A percentile compares a stretch with the other conserved stretches of the same genome.
These are phyloP conservation scores for Panicum virgatum DNA, from an alignment of 202 grass and related monocot species.

Conservation along the genomic window DNA sequence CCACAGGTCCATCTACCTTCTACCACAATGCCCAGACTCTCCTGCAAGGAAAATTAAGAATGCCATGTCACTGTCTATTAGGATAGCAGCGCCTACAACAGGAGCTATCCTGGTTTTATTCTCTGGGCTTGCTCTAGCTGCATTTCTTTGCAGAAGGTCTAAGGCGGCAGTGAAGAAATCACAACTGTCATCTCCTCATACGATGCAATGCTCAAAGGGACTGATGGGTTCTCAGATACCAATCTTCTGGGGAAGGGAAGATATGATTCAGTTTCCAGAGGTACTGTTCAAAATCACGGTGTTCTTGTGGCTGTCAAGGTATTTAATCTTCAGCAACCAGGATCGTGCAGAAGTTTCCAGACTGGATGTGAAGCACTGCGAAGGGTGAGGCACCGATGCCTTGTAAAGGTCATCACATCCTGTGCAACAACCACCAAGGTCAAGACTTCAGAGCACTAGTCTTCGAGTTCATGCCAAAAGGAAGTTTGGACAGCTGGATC, in stretches of 20 bases:
- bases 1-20: neutral
- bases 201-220: neutral
- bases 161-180: neutral
- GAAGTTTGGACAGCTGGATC: conserved; percentile 33
- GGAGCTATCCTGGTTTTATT: conserved; percentile 10
- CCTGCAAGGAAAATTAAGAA: neutral
- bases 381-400: no score
- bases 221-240: neutral
- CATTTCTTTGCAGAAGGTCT: neutral
- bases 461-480: conserved; percentile 33
- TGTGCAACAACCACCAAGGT: conserved; percentile 26
- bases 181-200: neutral
- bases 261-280: neutral
- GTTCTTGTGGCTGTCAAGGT: no score
- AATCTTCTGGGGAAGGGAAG: conserved; percentile 34
- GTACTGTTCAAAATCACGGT: no score
- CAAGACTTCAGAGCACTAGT: conserved; percentile 36
- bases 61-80: neutral
- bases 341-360: no score
- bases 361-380: no score
- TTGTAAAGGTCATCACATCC: no score
- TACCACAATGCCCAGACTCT: conserved; percentile 16
- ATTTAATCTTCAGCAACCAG: no score
- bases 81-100: neutral
- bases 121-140: neutral